These are phyloP conservation scores for Cladosporium sp. DNA, from an alignment of 2,329 filamentous ascomycete species.

Conservation along the genomic window DNA sequence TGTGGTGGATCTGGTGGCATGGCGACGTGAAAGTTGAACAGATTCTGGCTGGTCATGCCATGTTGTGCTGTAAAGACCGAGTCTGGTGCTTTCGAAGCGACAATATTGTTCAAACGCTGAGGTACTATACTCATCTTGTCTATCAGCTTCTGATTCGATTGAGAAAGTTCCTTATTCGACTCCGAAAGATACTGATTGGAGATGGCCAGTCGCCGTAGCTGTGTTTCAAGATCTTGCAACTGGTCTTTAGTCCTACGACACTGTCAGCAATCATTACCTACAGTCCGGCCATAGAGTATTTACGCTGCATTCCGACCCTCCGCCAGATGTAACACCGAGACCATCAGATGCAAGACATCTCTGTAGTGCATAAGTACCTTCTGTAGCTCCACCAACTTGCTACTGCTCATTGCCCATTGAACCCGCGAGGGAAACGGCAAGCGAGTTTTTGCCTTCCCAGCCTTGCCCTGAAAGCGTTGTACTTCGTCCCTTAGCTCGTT, in stretches of 20 bases:
- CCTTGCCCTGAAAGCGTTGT: not conserved
- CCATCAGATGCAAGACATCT: slow-evolving; percentile 8
- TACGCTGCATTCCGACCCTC: slow-evolving; percentile 9
- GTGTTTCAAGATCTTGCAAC: not conserved
- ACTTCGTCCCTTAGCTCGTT: not conserved
- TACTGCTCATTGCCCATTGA: not conserved
- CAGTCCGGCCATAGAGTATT: not conserved
- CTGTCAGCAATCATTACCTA: not conserved
- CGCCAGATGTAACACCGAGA: slow-evolving; percentile 6
- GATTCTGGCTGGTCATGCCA: no score
- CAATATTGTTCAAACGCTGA: no score
- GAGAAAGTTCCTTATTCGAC: slow-evolving; percentile 3
- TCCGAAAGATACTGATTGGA: slow-evolving; percentile 2
- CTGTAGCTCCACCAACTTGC: not conserved
- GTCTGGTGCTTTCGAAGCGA: no score
- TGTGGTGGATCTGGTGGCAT: no score
- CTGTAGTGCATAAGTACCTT: not conserved
- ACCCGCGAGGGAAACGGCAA: not conserved
- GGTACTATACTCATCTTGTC: no score
- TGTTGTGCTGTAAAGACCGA: no score
- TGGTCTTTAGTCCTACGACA: not conserved
- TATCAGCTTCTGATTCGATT: no score
- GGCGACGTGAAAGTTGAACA: no score
- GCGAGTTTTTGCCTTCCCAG: not conserved
- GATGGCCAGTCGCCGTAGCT: not conserved